phyloP scores from a whole-genome alignment of 2,329 filamentous ascomycete species.

The Malbranchea zuffiana region DNA sequence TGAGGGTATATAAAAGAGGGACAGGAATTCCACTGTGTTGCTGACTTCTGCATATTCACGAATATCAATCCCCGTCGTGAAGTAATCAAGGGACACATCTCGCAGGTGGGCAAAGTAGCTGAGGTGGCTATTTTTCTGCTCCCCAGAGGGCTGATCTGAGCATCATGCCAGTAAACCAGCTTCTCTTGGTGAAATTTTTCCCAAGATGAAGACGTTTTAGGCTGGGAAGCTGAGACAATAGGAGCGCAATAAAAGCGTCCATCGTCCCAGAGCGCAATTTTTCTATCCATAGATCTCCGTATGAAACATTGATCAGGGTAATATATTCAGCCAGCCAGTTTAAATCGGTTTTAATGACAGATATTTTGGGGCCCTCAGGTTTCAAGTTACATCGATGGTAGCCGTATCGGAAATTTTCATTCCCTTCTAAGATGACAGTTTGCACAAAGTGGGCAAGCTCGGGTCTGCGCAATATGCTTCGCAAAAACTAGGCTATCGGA shows the following conservation, averaged over 20 bases:
- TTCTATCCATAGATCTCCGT: slow-evolving; percentile 12
- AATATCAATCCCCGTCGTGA: neutral
- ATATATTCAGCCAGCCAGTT: slow-evolving; percentile 2
- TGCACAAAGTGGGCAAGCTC: slow-evolving; percentile 14
- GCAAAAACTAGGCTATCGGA: slow-evolving; percentile 15
- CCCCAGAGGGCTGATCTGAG: slow-evolving; percentile 5
- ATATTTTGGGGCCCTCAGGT: neutral
- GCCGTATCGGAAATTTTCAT: slow-evolving; percentile 1
- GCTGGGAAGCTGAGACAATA: slow-evolving; percentile 15
- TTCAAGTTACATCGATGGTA: neutral
- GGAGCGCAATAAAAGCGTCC: slow-evolving; percentile 17
- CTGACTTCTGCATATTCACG: slow-evolving; percentile 4
- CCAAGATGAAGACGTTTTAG: slow-evolving; percentile 14
- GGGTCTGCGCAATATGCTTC: slow-evolving; percentile 14
- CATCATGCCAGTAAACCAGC: slow-evolving; percentile 2
- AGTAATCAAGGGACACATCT: slow-evolving; percentile 6
- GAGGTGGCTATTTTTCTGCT: neutral
- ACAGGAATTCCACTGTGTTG: slow-evolving; percentile 15
- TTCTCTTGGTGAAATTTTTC: neutral
- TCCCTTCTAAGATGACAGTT: slow-evolving; percentile 11
- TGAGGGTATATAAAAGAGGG: slow-evolving; percentile 17
- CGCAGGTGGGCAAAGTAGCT: slow-evolving; percentile 5
- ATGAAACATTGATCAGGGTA: slow-evolving; percentile 5
- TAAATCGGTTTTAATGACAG: slow-evolving; percentile 4
- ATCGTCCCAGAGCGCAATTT: slow-evolving; percentile 12